These are phyloP conservation scores for Collybia mongolica DNA, from an alignment of 768 basidiomycete species.

Conservation along the genomic window DNA sequence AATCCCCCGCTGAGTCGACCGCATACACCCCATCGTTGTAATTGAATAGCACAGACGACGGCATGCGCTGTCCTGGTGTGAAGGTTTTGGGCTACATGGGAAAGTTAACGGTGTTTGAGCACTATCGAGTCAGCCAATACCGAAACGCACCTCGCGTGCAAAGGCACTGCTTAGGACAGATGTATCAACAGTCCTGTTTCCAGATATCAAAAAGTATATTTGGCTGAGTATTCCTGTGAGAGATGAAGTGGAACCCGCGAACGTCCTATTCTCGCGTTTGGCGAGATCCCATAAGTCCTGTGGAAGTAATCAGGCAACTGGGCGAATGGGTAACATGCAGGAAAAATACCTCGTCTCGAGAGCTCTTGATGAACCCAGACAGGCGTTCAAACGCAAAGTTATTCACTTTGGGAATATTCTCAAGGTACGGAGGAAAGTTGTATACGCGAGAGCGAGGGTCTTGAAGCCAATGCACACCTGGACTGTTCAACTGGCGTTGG, in stretches of 20 bases:
- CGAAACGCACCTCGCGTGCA: constrained; percentile 47
- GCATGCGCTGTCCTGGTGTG: constrained; percentile 77
- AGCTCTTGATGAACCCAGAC: constrained; percentile 73
- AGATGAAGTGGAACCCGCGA: constrained; percentile 89
- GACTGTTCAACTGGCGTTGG: constrained; percentile 42
- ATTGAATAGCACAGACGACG: constrained; percentile 66
- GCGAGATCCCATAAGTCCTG: constrained; percentile 71
- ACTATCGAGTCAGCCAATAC: neutral
- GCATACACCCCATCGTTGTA: constrained; percentile 67
- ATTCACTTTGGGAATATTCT: constrained; percentile 70
- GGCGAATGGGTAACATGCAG: neutral
- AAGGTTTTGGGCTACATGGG: constrained; percentile 54
- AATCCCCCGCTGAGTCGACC: constrained; percentile 51
- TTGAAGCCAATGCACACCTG: constrained; percentile 85
- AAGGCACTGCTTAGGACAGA: constrained; percentile 62
- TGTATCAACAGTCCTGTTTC: constrained; percentile 64
- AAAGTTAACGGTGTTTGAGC: constrained; percentile 2
- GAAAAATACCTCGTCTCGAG: constrained; percentile 60
- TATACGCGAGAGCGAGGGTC: constrained; percentile 85
- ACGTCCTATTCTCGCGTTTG: constrained; percentile 52
- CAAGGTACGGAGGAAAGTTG: constrained; percentile 76
- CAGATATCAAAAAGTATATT: constrained; percentile 85
- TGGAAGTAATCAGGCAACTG: neutral
- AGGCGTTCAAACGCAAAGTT: constrained; percentile 87
- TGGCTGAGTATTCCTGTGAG: constrained; percentile 82